phyloP scores from a whole-genome alignment of 306 rosid genomes.

The Corylus americana region DNA sequence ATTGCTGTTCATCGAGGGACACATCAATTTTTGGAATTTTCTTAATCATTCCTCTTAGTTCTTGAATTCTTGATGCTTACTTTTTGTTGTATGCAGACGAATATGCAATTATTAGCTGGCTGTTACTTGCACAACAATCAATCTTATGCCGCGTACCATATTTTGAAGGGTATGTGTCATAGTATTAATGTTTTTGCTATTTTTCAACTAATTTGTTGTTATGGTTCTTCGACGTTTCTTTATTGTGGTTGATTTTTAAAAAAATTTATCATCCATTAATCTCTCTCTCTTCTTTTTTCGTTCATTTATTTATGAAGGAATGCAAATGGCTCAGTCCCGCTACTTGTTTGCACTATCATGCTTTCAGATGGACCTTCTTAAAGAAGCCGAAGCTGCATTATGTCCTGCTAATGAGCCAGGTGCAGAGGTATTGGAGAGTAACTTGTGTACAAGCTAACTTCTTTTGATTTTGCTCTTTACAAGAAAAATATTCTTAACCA shows the following conservation, averaged over 20 bases:
- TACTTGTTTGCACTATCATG: constrained; percentile 98
- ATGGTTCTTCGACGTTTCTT: neutral
- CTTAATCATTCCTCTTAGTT: neutral
- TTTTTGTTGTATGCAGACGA: constrained; percentile 51
- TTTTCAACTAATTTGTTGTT: neutral
- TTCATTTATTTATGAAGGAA: constrained; percentile 62
- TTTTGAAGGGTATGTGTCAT: constrained; percentile 73
- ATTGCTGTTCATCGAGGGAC: neutral
- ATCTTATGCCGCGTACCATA: constrained; percentile 82
- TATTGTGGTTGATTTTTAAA: constrained; percentile 11
- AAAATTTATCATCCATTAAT: constrained; percentile 33
- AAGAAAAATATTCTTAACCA: neutral
- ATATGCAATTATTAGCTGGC: constrained; percentile 84
- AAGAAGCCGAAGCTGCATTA: constrained; percentile 91
- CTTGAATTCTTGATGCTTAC: neutral
- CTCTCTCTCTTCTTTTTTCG: constrained; percentile 30
- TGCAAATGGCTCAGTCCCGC: constrained; percentile 93
- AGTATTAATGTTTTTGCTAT: constrained; percentile 7
- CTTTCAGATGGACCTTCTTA: constrained; percentile 92
- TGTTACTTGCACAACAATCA: constrained; percentile 89
- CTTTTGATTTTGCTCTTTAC: neutral
- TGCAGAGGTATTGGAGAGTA: constrained; percentile 61
- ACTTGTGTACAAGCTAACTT: neutral
- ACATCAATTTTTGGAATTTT: neutral
- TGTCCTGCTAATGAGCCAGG: constrained; percentile 79